Percentiles rank a stretch among this genome's conserved stretches.
These are phyloP conservation scores for Ascocoryne sarcoides DNA, from an alignment of 2,329 filamentous ascomycete genomes.

Conservation along the genomic window DNA sequence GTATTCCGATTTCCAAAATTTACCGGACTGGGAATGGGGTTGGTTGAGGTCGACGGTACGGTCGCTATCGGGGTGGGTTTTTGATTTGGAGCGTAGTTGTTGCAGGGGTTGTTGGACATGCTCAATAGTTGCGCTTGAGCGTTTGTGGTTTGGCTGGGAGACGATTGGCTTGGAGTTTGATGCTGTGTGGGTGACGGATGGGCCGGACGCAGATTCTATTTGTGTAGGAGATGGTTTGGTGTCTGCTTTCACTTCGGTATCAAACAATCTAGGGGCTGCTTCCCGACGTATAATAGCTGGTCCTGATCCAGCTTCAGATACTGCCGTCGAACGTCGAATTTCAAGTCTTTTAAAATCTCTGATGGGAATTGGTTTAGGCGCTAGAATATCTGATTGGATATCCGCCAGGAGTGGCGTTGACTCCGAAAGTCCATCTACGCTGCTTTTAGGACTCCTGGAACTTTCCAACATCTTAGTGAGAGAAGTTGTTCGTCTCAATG, in stretches of 20 bases:
- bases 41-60: conserved; percentile 63
- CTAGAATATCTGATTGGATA: neutral
- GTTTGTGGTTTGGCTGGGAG: neutral
- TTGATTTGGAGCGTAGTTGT: neutral
- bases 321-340: neutral
- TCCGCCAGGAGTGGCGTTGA: too few species aligned
- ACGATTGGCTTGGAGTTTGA: neutral
- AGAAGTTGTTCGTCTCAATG: conserved; percentile 32
- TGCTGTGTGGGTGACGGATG: neutral
- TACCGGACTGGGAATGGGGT: conserved; percentile 65
- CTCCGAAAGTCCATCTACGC: neutral
- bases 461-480: conserved; percentile 40
- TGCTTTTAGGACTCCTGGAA: conserved; percentile 27
- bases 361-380: neutral
- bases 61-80: conserved; percentile 41
- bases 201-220: too few species aligned
- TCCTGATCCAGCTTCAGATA: neutral
- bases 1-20: conserved; percentile 74
- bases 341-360: neutral
- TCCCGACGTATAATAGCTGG: too few species aligned
- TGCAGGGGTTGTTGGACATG: neutral
- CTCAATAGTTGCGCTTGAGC: too few species aligned
- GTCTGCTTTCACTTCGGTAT: too few species aligned
- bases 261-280: too few species aligned
- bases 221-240: neutral